These are phyloP conservation scores for Carex littledalei DNA, from an alignment of 176 grass and related monocot species.

Conservation along the genomic window DNA sequence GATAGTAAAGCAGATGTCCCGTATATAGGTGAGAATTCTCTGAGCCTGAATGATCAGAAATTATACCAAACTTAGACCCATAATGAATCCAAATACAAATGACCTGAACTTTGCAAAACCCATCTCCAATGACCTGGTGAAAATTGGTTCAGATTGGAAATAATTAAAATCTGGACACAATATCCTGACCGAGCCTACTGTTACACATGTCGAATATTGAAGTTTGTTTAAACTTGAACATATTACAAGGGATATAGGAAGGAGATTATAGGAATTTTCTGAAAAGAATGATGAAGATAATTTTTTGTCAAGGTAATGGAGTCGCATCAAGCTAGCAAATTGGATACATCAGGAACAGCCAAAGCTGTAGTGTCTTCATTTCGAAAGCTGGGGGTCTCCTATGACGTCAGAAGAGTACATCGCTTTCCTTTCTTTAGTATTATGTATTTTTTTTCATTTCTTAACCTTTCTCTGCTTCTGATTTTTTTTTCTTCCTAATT, in stretches of 20 bases:
- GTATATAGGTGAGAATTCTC: neutral
- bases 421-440: neutral
- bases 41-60: neutral
- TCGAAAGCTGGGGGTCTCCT: constrained; percentile 56
- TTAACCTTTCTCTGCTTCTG: neutral
- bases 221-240: neutral
- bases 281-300: neutral
- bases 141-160: neutral
- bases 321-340: constrained; percentile 79
- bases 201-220: neutral
- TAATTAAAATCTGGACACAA: neutral
- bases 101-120: neutral
- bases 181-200: neutral
- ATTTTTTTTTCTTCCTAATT: constrained; percentile 18
- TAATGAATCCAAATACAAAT: constrained; percentile 1
- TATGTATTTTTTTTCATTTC: neutral
- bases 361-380: constrained; percentile 71
- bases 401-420: constrained; percentile 54
- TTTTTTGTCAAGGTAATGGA: constrained; percentile 58
- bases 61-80: neutral
- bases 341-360: constrained; percentile 69
- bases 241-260: neutral
- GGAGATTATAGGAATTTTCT: neutral
- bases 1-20: neutral
- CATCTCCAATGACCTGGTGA: neutral